Percentiles rank a stretch among this genome's conserved stretches.
phyloP scores from a whole-genome alignment of 371 early-diverging fungal species.

The Mucor plumbeus region DNA sequence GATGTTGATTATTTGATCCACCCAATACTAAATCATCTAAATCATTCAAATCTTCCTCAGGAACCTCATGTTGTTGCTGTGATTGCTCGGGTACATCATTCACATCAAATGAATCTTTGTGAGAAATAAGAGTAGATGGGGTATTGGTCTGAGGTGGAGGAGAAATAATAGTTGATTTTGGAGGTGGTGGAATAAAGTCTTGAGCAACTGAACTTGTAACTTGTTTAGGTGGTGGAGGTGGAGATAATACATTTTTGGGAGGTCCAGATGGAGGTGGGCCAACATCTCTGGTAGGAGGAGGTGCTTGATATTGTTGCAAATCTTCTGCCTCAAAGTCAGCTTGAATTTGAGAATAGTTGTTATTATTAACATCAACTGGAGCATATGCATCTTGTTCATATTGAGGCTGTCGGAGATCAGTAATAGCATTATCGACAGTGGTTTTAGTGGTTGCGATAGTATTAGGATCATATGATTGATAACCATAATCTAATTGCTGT shows the following conservation, averaged over 20 bases:
- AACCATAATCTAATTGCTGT: conserved; percentile 7
- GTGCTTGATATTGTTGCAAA: conserved; percentile 12
- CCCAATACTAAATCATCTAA: conserved; percentile 30
- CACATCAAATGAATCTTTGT: background rate
- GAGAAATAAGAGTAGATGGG: background rate
- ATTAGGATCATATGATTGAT: conserved; percentile 9
- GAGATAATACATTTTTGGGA: background rate
- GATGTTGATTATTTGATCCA: background rate
- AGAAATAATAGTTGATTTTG: background rate
- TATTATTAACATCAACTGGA: background rate
- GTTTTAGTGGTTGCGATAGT: background rate
- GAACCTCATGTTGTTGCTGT: background rate
- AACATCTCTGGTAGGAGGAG: background rate
- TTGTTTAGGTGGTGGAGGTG: background rate
- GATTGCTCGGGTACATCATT: background rate
- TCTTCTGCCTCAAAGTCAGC: conserved; percentile 10
- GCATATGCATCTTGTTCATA: conserved; percentile 7
- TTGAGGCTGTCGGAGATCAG: conserved; percentile 10
- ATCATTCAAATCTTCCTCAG: conserved; percentile 21
- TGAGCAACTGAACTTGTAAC: background rate
- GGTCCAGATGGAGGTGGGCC: conserved; percentile 1
- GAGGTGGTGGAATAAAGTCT: background rate
- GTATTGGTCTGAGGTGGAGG: conserved; percentile 4
- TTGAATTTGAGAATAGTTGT: background rate
- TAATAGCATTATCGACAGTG: background rate